Evolutionary conservation across 768 basidiomycete genomes (phyloP).

Genomic region (Leccinum uliginosum): DNA sequence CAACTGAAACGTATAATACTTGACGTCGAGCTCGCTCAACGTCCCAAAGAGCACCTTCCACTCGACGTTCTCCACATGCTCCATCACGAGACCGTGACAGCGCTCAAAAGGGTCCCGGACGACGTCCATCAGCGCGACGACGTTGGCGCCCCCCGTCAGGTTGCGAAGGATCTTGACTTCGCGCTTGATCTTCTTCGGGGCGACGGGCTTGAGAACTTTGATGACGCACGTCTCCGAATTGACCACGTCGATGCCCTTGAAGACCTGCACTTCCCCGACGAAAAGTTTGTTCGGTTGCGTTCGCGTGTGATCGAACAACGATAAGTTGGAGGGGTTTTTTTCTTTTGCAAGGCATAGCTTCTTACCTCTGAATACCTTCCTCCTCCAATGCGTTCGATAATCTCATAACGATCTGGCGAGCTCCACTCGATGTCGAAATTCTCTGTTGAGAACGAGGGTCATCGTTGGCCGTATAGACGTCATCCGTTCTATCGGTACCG

Average conservation of each 20-base stretch:
- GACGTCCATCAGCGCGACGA: constrained; percentile 62
- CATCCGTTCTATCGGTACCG: constrained; percentile 13
- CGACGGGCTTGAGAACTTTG: constrained; percentile 73
- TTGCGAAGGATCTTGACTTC: constrained; percentile 74
- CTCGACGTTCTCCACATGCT: constrained; percentile 64
- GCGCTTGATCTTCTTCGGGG: constrained; percentile 61
- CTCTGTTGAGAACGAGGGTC: constrained; percentile 32
- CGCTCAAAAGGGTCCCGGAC: constrained; percentile 60
- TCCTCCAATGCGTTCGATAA: constrained; percentile 57
- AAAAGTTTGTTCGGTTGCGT: neutral
- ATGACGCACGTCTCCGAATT: constrained; percentile 54
- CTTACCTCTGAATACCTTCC: constrained; percentile 63
- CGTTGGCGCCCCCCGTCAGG: constrained; percentile 66
- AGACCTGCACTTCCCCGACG: constrained; percentile 38
- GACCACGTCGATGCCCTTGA: constrained; percentile 55
- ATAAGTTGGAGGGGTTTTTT: neutral
- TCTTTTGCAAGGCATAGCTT: neutral
- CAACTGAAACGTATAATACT: constrained; percentile 64
- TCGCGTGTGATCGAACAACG: neutral
- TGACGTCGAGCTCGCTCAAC: constrained; percentile 61
- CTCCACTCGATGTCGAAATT: constrained; percentile 63
- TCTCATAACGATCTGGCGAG: constrained; percentile 61
- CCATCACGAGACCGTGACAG: constrained; percentile 64
- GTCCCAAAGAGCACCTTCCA: constrained; percentile 57
- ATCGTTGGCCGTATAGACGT: neutral